Base-by-base conservation (phyloP, 768 basidiomycete species). In the Chlorophyllum brunneum region DNA sequence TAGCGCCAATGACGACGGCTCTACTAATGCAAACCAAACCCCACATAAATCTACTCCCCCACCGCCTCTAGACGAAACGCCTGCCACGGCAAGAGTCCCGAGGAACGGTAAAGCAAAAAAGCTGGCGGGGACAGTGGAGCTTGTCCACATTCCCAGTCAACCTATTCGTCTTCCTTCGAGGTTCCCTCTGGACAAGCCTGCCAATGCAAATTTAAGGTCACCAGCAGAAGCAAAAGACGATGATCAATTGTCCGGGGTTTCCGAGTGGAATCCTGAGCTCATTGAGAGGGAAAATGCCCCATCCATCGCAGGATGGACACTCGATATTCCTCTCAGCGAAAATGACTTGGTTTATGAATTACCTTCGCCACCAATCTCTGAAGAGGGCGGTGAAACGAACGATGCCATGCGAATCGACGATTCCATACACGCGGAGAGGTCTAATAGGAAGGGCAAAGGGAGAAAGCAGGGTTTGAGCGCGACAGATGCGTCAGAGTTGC, bases 401-500 rank as follows among this genome's bases (percentile, higher is more conserved):
- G 51, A 45, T 15, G 13, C 9, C 9, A 52, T 45, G 42, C 16
- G 38, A 27, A n/a, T 38, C 23, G 41, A 52, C 18, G 27, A n/a
- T 26, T 10, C 42, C 22, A 13, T 16, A 13, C 6, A n/a, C 5
- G 13, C 13, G 23, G 20, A 43, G 34, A 22, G 20, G 10, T n/a
- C 13, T 30, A 37, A 5, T 30, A 24, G 5, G 36, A 52, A 39
- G 43, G 18, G 34, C 6, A 39, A 44, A 57, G 4, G 61, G 61
- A 26, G 62, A 65, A 64, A 52, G 53, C 29, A 51, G 8, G 44
- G 52, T 15, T 18, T 23, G 26, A 48, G 18, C 16, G 49, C 10
- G 13, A 39, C 39, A 8, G 33, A 42, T 22, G 44, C 18, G 23
- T 52, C 51, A 23, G 50, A 51, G 42, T 57, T 40, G 16, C 36